Evolutionary conservation across 345 rosid genomes (phyloP).

Genomic region (Salix exigua): DNA sequence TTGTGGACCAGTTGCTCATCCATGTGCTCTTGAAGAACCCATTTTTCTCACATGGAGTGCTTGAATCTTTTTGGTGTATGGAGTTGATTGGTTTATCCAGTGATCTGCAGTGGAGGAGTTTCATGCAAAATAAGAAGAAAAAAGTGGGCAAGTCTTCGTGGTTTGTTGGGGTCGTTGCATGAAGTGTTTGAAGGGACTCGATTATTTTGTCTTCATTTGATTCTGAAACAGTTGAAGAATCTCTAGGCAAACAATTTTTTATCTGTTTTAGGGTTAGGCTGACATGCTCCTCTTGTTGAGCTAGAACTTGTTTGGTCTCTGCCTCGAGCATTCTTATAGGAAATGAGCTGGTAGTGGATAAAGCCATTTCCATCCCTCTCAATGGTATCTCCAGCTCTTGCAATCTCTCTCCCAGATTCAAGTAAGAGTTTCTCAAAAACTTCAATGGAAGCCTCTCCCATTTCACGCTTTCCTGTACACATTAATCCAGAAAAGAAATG

Average conservation of each 20-base stretch:
- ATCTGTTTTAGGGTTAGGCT: slow-evolving; percentile 35
- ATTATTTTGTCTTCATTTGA: slow-evolving; percentile 35
- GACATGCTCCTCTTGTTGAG: slow-evolving; percentile 44
- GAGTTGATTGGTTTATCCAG: slow-evolving; percentile 19
- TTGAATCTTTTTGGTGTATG: slow-evolving; percentile 15
- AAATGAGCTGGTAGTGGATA: slow-evolving; percentile 35
- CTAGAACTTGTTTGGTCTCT: slow-evolving; percentile 39
- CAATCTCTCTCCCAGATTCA: slow-evolving; percentile 43
- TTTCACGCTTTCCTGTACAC: slow-evolving; percentile 59
- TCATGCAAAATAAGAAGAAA: slow-evolving; percentile 78
- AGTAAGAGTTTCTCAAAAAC: slow-evolving; percentile 35
- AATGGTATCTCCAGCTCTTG: slow-evolving; percentile 53
- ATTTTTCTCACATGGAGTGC: slow-evolving; percentile 8
- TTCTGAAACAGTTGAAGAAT: slow-evolving; percentile 52
- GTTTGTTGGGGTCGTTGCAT: slow-evolving; percentile 35
- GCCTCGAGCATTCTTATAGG: slow-evolving; percentile 32
- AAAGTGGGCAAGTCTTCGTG: slow-evolving; percentile 52
- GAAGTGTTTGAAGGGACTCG: slow-evolving; percentile 45
- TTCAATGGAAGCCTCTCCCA: slow-evolving; percentile 76
- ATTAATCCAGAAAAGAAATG: not conserved
- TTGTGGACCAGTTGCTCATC: slow-evolving; percentile 22
- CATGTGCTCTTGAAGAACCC: slow-evolving; percentile 14
- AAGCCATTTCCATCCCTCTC: slow-evolving; percentile 79
- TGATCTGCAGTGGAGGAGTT: slow-evolving; percentile 47
- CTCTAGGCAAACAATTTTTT: slow-evolving; percentile 18